Evolutionary conservation across 352 stramenopile genomes (phyloP).

Genomic region (Plasmopara viticola): DNA sequence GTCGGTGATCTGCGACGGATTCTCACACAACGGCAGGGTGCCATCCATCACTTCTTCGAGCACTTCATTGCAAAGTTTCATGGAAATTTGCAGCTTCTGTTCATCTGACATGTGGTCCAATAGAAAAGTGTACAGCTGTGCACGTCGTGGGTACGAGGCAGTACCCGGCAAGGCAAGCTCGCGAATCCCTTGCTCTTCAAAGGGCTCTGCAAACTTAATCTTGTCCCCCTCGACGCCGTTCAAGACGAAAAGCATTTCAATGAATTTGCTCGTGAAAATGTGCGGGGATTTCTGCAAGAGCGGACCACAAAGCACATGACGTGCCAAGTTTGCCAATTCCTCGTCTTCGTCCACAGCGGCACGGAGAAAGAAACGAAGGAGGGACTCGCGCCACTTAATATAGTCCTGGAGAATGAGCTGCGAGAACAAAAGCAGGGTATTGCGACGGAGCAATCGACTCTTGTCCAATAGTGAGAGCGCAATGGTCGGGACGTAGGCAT

Average conservation of each 20-base stretch:
- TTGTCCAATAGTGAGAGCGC: constrained; percentile 89
- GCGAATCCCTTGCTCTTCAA: constrained; percentile 59
- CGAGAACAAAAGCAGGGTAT: constrained; percentile 93
- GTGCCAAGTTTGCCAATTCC: constrained; percentile 88
- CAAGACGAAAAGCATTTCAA: constrained; percentile 96
- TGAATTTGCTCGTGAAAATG: constrained; percentile 95
- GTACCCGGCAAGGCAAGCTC: constrained; percentile 57
- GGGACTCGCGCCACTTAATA: constrained; percentile 96
- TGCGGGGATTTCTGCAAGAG: constrained; percentile 90
- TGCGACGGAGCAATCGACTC: constrained; percentile 87
- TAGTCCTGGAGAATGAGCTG: constrained; percentile 97
- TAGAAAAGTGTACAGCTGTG: constrained; percentile 92
- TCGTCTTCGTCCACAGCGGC: constrained; percentile 92
- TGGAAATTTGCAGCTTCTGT: constrained; percentile 94
- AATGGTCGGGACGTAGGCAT: constrained; percentile 94
- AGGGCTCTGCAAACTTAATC: constrained; percentile 55
- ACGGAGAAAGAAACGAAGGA: constrained; percentile 94
- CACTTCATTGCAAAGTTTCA: constrained; percentile 91
- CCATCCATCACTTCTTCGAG: constrained; percentile 87
- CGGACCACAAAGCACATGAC: constrained; percentile 89
- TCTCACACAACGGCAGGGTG: constrained; percentile 61
- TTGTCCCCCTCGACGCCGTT: constrained; percentile 74
- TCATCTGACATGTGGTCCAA: constrained; percentile 93
- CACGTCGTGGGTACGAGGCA: constrained; percentile 56
- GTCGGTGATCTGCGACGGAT: constrained; percentile 73